Evolutionary conservation across 192 early-diverging fungal genomes (phyloP).

Genomic region (Nowakowskiella sp.): DNA sequence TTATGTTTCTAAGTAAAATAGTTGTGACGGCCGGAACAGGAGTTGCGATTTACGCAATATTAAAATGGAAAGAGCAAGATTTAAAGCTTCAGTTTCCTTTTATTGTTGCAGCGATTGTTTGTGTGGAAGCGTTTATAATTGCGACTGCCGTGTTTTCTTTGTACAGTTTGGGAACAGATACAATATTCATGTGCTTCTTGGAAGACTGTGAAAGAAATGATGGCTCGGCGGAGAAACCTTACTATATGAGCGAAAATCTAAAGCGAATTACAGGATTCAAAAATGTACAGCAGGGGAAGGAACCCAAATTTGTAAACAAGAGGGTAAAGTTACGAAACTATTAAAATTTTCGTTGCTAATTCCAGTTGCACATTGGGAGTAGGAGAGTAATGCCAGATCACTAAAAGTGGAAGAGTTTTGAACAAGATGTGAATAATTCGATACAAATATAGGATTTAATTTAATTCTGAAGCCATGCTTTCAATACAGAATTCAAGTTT

Average conservation of each 20-base stretch:
- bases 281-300: slow-evolving; percentile 6
- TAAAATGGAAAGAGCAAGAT: slow-evolving; percentile 9
- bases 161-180: slow-evolving; percentile 43
- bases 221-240: slow-evolving; percentile 37
- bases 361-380: no score
- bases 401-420: no score
- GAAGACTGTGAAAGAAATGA: slow-evolving; percentile 49
- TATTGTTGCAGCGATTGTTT: slow-evolving; percentile 19
- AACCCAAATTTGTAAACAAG: no score
- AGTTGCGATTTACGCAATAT: slow-evolving; percentile 11
- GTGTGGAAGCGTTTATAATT: slow-evolving; percentile 25
- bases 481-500: slow-evolving; percentile 9
- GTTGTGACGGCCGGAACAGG: slow-evolving; percentile 28
- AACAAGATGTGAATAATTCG: no score
- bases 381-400: no score
- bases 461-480: slow-evolving; percentile 16
- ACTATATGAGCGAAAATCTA: slow-evolving; percentile 37
- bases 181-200: slow-evolving; percentile 47
- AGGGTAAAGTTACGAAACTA: no score
- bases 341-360: no score
- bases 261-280: slow-evolving; percentile 10
- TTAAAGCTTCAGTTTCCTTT: not conserved
- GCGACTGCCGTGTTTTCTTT: slow-evolving; percentile 37
- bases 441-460: no score
- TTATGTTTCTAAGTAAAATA: slow-evolving; percentile 43